phyloP scores from a whole-genome alignment of 305 asterid species.

The Fraxinus velutina region DNA sequence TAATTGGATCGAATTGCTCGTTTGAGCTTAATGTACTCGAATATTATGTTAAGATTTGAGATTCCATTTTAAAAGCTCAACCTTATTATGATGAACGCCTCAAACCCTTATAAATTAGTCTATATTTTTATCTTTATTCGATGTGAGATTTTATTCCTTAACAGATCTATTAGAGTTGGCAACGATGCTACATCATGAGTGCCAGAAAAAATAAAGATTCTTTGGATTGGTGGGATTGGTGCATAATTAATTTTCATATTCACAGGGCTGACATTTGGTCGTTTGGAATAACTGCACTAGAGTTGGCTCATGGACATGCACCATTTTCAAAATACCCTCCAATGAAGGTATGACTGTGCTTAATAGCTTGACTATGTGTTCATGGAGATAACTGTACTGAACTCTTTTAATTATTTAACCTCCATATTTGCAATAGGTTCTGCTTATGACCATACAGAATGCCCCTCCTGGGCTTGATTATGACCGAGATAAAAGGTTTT shows the following conservation, averaged over 20 bases:
- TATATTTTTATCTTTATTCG: neutral
- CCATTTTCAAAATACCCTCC: conserved; percentile 82
- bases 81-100: neutral
- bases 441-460: conserved; percentile 95
- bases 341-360: conserved; percentile 68
- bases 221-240: neutral
- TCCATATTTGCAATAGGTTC: conserved; percentile 50
- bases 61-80: neutral
- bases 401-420: conserved; percentile 13
- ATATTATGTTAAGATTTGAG: too few species aligned
- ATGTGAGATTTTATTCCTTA: too few species aligned
- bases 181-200: neutral
- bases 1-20: neutral
- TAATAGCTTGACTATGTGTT: conserved; percentile 12
- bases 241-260: conserved; percentile 18
- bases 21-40: too few species aligned
- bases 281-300: conserved; percentile 96
- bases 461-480: conserved; percentile 99
- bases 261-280: conserved; percentile 99
- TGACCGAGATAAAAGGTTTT: conserved; percentile 96
- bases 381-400: conserved; percentile 12
- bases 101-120: neutral
- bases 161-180: neutral
- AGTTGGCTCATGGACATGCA: conserved; percentile 98
- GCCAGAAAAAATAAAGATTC: neutral